A percentile compares a stretch with the other conserved stretches of the same genome.
Conservation (phyloP, 768 basidiomycete species). For the Tylopilus rubrobrunneus region DNA sequence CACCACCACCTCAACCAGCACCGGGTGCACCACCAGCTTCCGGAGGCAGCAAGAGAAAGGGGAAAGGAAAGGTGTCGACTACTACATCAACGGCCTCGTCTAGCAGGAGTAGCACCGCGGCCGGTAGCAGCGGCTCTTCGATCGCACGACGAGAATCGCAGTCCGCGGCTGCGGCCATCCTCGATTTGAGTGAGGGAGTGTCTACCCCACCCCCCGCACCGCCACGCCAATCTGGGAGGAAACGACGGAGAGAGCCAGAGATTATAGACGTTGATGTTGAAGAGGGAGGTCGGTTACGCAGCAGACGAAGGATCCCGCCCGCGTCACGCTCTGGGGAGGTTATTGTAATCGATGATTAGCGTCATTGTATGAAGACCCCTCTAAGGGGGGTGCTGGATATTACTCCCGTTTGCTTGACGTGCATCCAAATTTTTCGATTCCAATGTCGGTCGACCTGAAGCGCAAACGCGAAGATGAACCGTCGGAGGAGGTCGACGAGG, state of each 20-base stretch:
- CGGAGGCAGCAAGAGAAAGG: slow-evolving; percentile 27
- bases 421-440: slow-evolving; percentile 1
- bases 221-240: slow-evolving; percentile 26
- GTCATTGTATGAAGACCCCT: background rate
- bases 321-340: slow-evolving; percentile 34
- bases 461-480: slow-evolving; percentile 22
- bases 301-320: slow-evolving; percentile 15
- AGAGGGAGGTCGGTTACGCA: slow-evolving; percentile 25
- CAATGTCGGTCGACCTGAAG: slow-evolving; percentile 24
- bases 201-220: background rate
- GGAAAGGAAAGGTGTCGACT: slow-evolving; percentile 32
- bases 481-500: background rate
- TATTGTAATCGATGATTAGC: slow-evolving; percentile 42
- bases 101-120: background rate
- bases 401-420: background rate
- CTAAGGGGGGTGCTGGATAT: slow-evolving; percentile 11
- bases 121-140: slow-evolving; percentile 13
- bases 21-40: slow-evolving; percentile 10
- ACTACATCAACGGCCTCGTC: slow-evolving; percentile 1
- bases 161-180: slow-evolving; percentile 26
- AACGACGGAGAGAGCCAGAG: slow-evolving; percentile 32
- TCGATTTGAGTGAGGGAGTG: slow-evolving; percentile 31
- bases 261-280: slow-evolving; percentile 29
- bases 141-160: slow-evolving; percentile 12
- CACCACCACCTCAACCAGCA: slow-evolving; percentile 24